phyloP scores from a whole-genome alignment of 2,329 filamentous ascomycete species.

The Trichoderma aggressivum region DNA sequence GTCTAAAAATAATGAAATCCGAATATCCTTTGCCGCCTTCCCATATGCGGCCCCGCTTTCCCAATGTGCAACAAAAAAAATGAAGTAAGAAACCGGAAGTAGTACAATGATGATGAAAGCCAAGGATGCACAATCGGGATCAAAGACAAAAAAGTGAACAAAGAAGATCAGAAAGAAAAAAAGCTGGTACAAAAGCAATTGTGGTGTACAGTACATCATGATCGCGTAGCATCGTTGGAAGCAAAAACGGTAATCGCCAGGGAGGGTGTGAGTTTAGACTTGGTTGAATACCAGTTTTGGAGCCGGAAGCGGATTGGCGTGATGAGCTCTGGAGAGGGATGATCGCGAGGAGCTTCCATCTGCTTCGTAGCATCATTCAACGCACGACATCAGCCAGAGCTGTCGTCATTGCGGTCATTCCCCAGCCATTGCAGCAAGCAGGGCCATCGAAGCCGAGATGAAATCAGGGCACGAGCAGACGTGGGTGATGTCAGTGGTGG shows the following conservation, averaged over 20 bases:
- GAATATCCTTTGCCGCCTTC: slow-evolving; percentile 1
- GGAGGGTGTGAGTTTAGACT: slow-evolving; percentile 4
- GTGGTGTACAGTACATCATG: slow-evolving; percentile 12
- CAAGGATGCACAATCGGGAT: background rate
- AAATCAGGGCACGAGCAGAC: slow-evolving; percentile 11
- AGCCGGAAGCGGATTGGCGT: background rate
- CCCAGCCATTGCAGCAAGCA: background rate
- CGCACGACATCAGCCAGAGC: background rate
- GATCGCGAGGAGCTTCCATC: background rate
- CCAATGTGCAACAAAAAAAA: background rate
- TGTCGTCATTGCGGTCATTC: slow-evolving; percentile 16
- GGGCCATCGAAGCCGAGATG: background rate
- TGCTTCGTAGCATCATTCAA: background rate
- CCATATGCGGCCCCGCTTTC: background rate
- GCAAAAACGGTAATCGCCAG: background rate
- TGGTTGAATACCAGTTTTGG: background rate
- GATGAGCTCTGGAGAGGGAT: background rate
- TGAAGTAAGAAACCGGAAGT: background rate
- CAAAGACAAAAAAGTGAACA: background rate
- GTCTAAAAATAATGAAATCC: background rate
- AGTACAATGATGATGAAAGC: slow-evolving; percentile 12
- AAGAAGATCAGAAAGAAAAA: background rate
- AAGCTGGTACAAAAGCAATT: background rate
- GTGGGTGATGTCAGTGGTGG: slow-evolving; percentile 28
- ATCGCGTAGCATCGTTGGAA: slow-evolving; percentile 9